Evolutionary conservation across 305 asterid species (phyloP), one percentile per base, ranked within the genome.

Genomic region (Monarda citriodora): DNA sequence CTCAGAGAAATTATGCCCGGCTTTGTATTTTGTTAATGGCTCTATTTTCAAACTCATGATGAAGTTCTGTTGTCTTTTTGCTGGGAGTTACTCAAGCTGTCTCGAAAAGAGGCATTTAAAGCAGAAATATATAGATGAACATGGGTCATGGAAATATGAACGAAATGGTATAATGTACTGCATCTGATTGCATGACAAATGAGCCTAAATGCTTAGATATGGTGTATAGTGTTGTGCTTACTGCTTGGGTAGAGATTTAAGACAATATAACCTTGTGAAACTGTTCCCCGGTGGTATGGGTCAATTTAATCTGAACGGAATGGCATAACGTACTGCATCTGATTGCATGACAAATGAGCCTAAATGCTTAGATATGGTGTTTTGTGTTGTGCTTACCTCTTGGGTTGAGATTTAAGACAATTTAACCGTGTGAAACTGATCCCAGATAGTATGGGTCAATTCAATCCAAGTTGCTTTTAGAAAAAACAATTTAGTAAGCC

Each of bases 311-410:
- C 29, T 54, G 44, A 31, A 31, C 38, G 46, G 23, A 18, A 49
- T 16, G 46, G 63, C 21, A 38, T 7, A 16, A 15, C 13, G 16
- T 17, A 38, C 38, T 56, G 38, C 21, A 14, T 15, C 44, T 46
- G 31, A 29, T 42, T 44, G 55, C 55, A 26, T 21, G 17, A 25
- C 12, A 12, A 10, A 12, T 25, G n/a, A 41, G n/a, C 9, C 21
- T 53, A 4, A 32, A 64, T 44, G 48, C 40, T 45, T 48, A 53
- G 16, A 55, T 41, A 26, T n/a, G 49, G 49, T 42, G 20, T 29
- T 17, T 45, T 45, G n/a, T 13, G 17, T 14, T 20, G 23, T 54
- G 54, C 20, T 51, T 36, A 14, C 15, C 13, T 6, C n/a, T 40
- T 40, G 45, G 6, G 7, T 52, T 31, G 17, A 15, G 56, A 45